A percentile compares a stretch with the other conserved stretches of the same genome.
These are phyloP conservation scores for Cicer bijugum DNA, from an alignment of 306 rosid species.

Conservation along the genomic window DNA sequence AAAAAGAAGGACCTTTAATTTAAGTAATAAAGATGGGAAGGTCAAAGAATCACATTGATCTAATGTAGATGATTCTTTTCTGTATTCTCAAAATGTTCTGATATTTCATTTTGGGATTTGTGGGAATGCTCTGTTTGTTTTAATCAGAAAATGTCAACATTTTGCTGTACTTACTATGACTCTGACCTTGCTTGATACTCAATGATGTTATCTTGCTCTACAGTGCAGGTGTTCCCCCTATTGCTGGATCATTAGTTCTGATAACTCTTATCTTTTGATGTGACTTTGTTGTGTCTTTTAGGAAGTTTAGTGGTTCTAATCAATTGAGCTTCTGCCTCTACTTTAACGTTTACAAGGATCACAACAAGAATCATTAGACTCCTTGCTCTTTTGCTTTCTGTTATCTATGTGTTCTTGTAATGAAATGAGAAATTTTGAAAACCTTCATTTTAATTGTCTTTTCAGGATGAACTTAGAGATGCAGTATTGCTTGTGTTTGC, in stretches of 20 bases:
- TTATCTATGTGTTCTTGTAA: constrained; percentile 13
- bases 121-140: constrained; percentile 5
- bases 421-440: constrained; percentile 17
- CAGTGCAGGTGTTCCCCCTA: not conserved
- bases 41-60: constrained; percentile 7
- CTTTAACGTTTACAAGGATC: not conserved
- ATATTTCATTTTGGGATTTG: not conserved
- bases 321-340: constrained; percentile 3
- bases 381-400: constrained; percentile 1
- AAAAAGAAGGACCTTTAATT: constrained; percentile 13
- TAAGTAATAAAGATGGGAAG: not conserved
- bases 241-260: not conserved
- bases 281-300: constrained; percentile 4
- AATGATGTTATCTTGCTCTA: constrained; percentile 8
- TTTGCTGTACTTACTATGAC: constrained; percentile 9
- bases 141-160: constrained; percentile 2
- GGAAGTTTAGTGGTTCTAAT: constrained; percentile 30
- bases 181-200: constrained; percentile 4
- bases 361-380: constrained; percentile 10
- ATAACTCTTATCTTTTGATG: constrained; percentile 7
- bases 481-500: constrained; percentile 99
- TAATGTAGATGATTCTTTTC: constrained; percentile 3
- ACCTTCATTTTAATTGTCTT: constrained; percentile 21
- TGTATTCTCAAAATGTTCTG: not conserved
- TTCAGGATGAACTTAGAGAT: constrained; percentile 96